Evolutionary conservation across 148 eudicot genomes (phyloP), one percentile per base, ranked within the genome.

Genomic region (Heliosperma pusillum): DNA sequence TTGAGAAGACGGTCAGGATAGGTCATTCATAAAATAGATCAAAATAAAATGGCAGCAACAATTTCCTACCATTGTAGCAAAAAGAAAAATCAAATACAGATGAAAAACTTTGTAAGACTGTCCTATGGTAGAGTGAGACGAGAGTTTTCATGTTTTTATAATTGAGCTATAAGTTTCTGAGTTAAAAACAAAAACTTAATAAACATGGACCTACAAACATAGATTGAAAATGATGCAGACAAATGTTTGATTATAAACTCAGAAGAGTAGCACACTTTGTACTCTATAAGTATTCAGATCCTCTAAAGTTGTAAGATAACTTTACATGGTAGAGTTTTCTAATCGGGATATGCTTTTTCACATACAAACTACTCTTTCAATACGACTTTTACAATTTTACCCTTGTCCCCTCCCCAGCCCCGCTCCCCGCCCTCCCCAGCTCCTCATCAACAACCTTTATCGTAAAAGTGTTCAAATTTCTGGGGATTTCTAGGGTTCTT

Each of bases 11-110:
- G n/a, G 20, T 36, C 3, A 19, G 16, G 50, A 66, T 33, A 66
- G 70, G 50, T n/a, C 52, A 19, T n/a, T 66, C 44, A 29, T 64
- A 16, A 65, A 65, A 30, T 67, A 67, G 26, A 47, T n/a, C 25
- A 67, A 67, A 40, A n/a, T 1, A 20, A 36, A 59, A 59, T 19
- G 52, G 27, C 9, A n/a, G 52, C 26, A 20, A 20, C 16, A 27
- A 3, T 15, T 30, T 9, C 11, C 52, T 21, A 20, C 26, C 53
- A 20, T 20, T 67, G 17, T 13, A 20, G 25, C 42, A 40, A 40
- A 40, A 3, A 40, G 26, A 36, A 40, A 4, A 20, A 42, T 67
- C 25, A 42, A 2, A 63, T 27, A 30, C 44, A 65, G 69, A 65
- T 21, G 69, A 65, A 65, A 30, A 7, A 5, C 22, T 33, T 64